Base-by-base conservation (phyloP, 2,329 filamentous ascomycete species). In the Pseudocercospora fuligena region DNA sequence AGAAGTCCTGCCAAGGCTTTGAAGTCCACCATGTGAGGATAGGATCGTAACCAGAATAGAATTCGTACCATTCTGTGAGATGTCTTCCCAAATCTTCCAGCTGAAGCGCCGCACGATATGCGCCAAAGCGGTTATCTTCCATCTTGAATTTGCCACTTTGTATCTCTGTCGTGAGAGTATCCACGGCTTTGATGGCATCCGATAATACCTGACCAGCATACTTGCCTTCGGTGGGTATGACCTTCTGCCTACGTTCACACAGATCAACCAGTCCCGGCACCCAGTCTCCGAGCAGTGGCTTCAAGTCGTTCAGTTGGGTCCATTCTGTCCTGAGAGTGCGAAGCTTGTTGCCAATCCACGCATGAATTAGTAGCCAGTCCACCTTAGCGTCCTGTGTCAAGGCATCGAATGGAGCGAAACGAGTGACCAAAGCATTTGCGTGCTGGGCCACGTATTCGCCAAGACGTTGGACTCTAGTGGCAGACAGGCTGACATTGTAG, bases 11-110 rank as follows among this genome's bases (percentile, higher is more conserved):
- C 69, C 83, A 85, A 0, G 85, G 84, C 5, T 78, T 73, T 0
- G 78, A 74, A 0, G 83, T 80, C 87, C 87, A 89, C 84, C 85
- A 88, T 49, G 85, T 82, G 62, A 87, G 88, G 14, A 80, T 64
- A 0, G 87, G 86, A 67, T 88, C 84, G 69, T 88, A 88, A 2
- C 82, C 82, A 31, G 79, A 77, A 72, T 86, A 88, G 71, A 88
- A 89, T 0, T 58, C 66, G 62, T 80, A 82, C 72, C 82, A 83
- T 68, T 88, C 85, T 1, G 76, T 68, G 0, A 88, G 74, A 58
- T 82, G 80, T 0, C 36, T 60, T 0, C 77, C 75, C 4, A 88
- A 73, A 27, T 82, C 74, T 5, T 73, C 72, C 0, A 85, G 73
- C 0, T 79, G 80, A 16, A 80, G 80, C 3, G 80, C 79, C 5